Evolutionary conservation across 345 rosid species (phyloP).

Genomic region (Mercurialis annua): DNA sequence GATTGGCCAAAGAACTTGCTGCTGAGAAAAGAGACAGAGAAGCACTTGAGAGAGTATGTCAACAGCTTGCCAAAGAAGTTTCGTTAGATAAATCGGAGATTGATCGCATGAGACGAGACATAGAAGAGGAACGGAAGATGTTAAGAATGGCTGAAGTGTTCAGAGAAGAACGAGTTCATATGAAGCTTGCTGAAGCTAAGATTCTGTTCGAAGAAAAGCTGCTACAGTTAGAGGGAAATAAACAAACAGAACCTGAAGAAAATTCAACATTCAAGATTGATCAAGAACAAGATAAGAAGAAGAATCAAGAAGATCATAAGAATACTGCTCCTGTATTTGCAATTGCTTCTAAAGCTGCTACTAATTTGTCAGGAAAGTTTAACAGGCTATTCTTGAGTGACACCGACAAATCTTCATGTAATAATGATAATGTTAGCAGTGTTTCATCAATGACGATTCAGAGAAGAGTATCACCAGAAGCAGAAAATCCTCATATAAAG

Average conservation of each 20-base stretch:
- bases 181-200: slow-evolving; percentile 83
- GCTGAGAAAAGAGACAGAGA: slow-evolving; percentile 63
- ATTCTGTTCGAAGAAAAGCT: slow-evolving; percentile 65
- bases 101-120: slow-evolving; percentile 52
- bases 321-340: slow-evolving; percentile 14
- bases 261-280: slow-evolving; percentile 13
- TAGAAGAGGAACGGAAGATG: slow-evolving; percentile 84
- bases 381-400: slow-evolving; percentile 27
- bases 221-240: slow-evolving; percentile 39
- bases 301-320: no score
- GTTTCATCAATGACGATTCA: slow-evolving; percentile 26
- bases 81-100: slow-evolving; percentile 45
- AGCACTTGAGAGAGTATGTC: slow-evolving; percentile 55
- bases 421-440: slow-evolving; percentile 17
- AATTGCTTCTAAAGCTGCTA: slow-evolving; percentile 22
- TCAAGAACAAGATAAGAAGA: slow-evolving; percentile 23
- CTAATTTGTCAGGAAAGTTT: slow-evolving; percentile 31
- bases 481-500: slow-evolving; percentile 82
- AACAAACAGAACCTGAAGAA: slow-evolving; percentile 10
- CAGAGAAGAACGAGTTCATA: slow-evolving; percentile 87
- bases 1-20: slow-evolving; percentile 57
- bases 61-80: slow-evolving; percentile 54
- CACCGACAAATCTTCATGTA: slow-evolving; percentile 18
- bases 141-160: slow-evolving; percentile 63
- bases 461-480: slow-evolving; percentile 39